Base-by-base conservation (phyloP, 441 rosid species). In the Gossypium davidsonii region DNA sequence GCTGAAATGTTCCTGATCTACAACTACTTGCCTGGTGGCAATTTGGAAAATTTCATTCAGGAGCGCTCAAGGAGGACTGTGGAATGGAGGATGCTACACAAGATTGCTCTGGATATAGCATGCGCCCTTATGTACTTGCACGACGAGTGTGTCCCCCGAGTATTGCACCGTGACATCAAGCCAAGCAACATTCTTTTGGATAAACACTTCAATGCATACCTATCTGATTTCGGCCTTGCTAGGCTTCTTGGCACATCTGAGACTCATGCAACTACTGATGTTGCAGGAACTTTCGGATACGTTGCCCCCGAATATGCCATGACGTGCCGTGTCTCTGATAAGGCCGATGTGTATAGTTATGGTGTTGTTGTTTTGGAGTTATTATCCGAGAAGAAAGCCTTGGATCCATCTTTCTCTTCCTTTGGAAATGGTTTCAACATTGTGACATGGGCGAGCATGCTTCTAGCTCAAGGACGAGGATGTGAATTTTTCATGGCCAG, bases 281-380 rank as follows among this genome's bases (percentile, higher is more conserved):
- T 82, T 11, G 87, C 85, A 11, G 85, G 87, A 28, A 84, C 87
- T 1, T 84, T 84, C 21, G 85, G 87, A 6, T 82, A 84, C 56
- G 85, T 84, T 7, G 87, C 87, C 6, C 83, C 85, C n/a, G 85
- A 84, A 58, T 79, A 84, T 42, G 83, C 87, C 1, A 74, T 82
- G 83, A 84, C 87, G 11, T 84, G 87, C 28, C 82, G 83, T 3
- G 87, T 84, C 48, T 78, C 83, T 20, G 85, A 82, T 20, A 84
- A 84, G 75, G 85, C 82, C 0, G 85, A 84, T 53, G 85, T 84
- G 62, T 84, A 84, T 70, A 84, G 85, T 63, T 84, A 77, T 21
- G 87, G 85, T 4, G 82, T 82, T 15, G 83, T 84, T 60, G 79
- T 84, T 49, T 79, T 84, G 2, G 87, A 82, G 76, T 69, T 84